Evolutionary conservation across 1,284 basidiomycete genomes (phyloP).

Genomic region (Leccinum cinnamomeum): DNA sequence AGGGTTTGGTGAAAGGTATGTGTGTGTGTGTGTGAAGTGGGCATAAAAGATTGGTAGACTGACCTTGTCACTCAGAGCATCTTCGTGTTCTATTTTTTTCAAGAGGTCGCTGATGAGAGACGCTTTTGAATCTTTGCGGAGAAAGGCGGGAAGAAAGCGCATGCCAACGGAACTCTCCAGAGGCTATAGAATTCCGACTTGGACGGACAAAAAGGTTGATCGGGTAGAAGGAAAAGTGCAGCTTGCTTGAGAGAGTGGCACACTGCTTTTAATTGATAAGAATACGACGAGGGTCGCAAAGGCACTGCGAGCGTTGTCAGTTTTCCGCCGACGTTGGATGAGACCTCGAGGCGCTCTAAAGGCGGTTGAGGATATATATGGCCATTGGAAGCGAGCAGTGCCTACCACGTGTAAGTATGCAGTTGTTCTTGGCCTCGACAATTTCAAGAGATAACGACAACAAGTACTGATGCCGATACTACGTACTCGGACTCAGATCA

Average conservation of each 20-base stretch:
- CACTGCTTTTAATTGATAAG: conserved; percentile 14
- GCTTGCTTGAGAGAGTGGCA: background rate
- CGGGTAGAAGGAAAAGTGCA: conserved; percentile 12
- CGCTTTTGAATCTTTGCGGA: conserved; percentile 31
- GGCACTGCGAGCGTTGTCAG: conserved; percentile 13
- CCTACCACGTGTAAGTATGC: conserved; percentile 10
- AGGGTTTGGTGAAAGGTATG: background rate
- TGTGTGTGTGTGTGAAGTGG: background rate
- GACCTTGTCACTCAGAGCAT: conserved; percentile 26
- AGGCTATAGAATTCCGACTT: background rate
- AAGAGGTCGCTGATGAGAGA: conserved; percentile 26
- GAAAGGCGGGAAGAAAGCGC: conserved; percentile 30
- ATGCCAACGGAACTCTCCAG: conserved; percentile 13
- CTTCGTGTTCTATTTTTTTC: conserved; percentile 24
- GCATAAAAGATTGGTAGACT: conserved; percentile 1
- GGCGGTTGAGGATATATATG: conserved; percentile 13
- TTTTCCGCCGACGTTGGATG: conserved; percentile 12
- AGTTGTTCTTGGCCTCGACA: background rate
- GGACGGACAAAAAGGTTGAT: conserved; percentile 10
- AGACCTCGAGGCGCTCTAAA: conserved; percentile 17
- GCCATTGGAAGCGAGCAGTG: background rate
- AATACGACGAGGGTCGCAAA: conserved; percentile 1
- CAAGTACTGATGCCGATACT: too few species aligned
- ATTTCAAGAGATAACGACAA: background rate
- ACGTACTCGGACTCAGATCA: background rate